phyloP scores from a whole-genome alignment of 352 stramenopile genomes.

The Phytophthora pseudosyringae region DNA sequence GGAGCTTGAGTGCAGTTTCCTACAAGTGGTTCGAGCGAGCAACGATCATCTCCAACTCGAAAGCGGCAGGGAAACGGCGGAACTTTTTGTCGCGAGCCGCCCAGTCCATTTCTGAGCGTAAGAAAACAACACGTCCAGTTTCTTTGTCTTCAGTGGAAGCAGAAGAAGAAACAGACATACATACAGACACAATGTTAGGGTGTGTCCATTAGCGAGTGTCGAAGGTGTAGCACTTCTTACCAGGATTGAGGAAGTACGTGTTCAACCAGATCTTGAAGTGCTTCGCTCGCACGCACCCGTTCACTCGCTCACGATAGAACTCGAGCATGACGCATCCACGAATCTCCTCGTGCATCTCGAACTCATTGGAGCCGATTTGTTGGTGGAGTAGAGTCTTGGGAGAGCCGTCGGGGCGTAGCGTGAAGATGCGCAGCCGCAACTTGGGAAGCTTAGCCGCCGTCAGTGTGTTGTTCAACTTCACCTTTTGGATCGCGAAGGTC shows the following conservation, averaged over 20 bases:
- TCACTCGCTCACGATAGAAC: conserved; percentile 50
- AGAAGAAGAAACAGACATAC: neutral
- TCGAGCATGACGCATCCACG: conserved; percentile 66
- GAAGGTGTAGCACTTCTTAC: conserved; percentile 19
- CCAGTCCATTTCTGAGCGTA: conserved; percentile 72
- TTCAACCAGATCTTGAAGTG: conserved; percentile 84
- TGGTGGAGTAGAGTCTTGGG: conserved; percentile 54
- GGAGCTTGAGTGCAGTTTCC: neutral
- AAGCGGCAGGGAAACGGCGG: conserved; percentile 62
- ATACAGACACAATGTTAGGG: conserved; percentile 4
- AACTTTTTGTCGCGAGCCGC: conserved; percentile 66
- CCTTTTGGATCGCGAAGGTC: conserved; percentile 38
- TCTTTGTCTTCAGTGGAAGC: conserved; percentile 35
- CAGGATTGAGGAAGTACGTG: conserved; percentile 54
- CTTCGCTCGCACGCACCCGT: conserved; percentile 55
- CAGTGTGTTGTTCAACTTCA: conserved; percentile 50
- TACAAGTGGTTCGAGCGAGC: conserved; percentile 23
- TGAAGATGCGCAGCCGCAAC: conserved; percentile 60
- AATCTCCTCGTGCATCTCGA: conserved; percentile 51
- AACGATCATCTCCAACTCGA: conserved; percentile 65
- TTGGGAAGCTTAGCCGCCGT: conserved; percentile 43
- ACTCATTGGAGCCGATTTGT: conserved; percentile 56
- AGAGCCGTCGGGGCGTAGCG: conserved; percentile 31
- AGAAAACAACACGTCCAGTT: conserved; percentile 44
- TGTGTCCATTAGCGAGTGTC: neutral